Conservation (phyloP, 2,329 filamentous ascomycete genomes). For the Albophoma yamanashiensis region DNA sequence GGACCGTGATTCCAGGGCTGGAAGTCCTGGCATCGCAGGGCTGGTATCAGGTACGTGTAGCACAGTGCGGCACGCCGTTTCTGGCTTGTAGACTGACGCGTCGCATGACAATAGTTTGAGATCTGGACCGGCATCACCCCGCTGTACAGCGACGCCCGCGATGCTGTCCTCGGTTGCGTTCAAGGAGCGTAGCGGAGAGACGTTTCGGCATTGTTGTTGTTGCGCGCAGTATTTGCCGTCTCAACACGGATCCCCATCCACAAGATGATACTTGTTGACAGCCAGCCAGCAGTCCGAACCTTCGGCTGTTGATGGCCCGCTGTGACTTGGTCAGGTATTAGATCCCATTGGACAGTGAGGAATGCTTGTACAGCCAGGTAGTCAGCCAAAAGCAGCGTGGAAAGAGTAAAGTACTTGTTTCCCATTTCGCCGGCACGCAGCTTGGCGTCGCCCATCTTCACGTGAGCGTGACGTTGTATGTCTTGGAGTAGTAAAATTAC, state of each 20-base stretch:
- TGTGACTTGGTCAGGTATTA: background rate
- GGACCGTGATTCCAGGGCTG: slow-evolving; percentile 75
- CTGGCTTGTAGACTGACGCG: slow-evolving; percentile 8
- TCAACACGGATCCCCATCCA: background rate
- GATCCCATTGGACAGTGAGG: background rate
- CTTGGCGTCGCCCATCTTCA: background rate
- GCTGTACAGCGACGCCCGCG: slow-evolving; percentile 58
- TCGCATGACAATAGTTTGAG: slow-evolving; percentile 46
- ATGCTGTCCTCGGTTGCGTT: slow-evolving; percentile 36
- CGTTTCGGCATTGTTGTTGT: background rate
- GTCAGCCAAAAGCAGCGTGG: background rate
- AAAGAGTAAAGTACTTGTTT: too few species aligned
- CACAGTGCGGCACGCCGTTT: background rate
- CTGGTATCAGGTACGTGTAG: slow-evolving; percentile 62
- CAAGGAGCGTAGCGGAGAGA: background rate
- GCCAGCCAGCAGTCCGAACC: background rate
- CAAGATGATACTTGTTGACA: background rate
- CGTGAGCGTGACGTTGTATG: background rate
- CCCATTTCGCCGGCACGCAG: background rate
- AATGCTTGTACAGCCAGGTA: background rate
- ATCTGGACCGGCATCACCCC: slow-evolving; percentile 77
- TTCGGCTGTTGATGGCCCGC: background rate
- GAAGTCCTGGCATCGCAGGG: slow-evolving; percentile 86
- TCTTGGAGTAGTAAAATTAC: background rate
- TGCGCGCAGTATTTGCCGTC: background rate